Evolutionary conservation across 2,329 filamentous ascomycete species (phyloP).

Genomic region (Aspergillus costaricaensis): DNA sequence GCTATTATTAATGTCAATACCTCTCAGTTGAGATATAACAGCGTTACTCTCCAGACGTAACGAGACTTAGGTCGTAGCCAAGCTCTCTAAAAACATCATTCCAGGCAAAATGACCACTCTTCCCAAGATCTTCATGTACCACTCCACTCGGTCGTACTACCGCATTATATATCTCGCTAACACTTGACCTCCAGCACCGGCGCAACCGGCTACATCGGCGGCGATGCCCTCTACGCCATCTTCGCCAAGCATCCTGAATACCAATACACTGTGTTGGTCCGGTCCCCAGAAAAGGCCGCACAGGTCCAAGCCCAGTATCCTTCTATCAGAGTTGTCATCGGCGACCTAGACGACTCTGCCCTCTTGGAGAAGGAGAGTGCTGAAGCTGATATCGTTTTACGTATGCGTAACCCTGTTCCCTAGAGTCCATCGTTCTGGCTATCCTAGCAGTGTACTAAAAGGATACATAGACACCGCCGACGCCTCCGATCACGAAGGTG

Average conservation of each 20-base stretch:
- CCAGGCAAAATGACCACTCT: not conserved
- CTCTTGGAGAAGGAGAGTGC: conserved; percentile 7
- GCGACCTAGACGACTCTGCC: conserved; percentile 38
- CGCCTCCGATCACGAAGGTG: conserved; percentile 41
- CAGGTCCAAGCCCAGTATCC: conserved; percentile 45
- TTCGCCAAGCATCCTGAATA: conserved; percentile 44
- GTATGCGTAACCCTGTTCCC: conserved; percentile 20
- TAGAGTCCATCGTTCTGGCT: not conserved
- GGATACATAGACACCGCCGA: conserved; percentile 27
- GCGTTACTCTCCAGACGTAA: not conserved
- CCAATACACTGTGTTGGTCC: conserved; percentile 41
- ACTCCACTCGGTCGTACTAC: not conserved
- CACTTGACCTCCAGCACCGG: conserved; percentile 31
- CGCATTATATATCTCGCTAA: not conserved
- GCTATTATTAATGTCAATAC: not conserved
- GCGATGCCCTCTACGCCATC: conserved; percentile 49
- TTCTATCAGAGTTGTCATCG: conserved; percentile 54
- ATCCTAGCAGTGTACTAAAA: not conserved
- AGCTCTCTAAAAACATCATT: too few species aligned
- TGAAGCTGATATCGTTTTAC: conserved; percentile 55
- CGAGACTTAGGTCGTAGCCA: too few species aligned
- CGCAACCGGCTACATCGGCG: conserved; percentile 53
- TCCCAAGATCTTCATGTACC: conserved; percentile 4
- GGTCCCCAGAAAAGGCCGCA: conserved; percentile 40
- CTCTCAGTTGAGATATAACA: too few species aligned